Evolutionary conservation across 768 basidiomycete genomes (phyloP).

Genomic region (Neoboletus subvelutipes): DNA sequence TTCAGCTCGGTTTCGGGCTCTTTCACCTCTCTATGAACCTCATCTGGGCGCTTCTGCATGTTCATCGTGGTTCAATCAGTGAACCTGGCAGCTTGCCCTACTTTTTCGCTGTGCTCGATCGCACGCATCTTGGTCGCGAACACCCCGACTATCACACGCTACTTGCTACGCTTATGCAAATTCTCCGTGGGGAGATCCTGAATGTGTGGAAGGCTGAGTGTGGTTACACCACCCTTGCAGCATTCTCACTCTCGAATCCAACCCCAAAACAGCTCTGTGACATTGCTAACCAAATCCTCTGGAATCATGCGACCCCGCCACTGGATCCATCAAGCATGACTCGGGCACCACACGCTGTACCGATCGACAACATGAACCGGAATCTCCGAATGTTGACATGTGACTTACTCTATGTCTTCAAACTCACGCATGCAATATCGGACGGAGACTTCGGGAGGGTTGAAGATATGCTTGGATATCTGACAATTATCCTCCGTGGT

Average conservation of each 20-base stretch:
- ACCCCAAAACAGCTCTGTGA: not conserved
- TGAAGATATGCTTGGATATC: conserved; percentile 26
- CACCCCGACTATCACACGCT: conserved; percentile 39
- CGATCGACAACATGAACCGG: too few relatives aligned
- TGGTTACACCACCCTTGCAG: conserved; percentile 11
- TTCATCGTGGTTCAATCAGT: not conserved
- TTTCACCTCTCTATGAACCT: not conserved
- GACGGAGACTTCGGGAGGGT: conserved; percentile 35
- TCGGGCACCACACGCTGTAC: too few relatives aligned
- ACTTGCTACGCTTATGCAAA: conserved; percentile 22
- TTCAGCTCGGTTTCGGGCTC: not conserved
- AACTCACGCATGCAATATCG: conserved; percentile 28
- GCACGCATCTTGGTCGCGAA: conserved; percentile 21
- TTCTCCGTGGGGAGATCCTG: conserved; percentile 34
- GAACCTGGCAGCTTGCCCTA: too few relatives aligned
- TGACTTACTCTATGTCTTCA: conserved; percentile 21
- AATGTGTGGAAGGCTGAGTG: conserved; percentile 33
- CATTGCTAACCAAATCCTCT: not conserved
- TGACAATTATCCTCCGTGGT: conserved; percentile 20
- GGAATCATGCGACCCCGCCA: not conserved
- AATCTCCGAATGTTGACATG: too few relatives aligned
- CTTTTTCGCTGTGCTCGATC: too few relatives aligned
- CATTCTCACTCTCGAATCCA: conserved; percentile 26
- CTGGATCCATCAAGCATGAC: too few relatives aligned
- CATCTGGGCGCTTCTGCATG: not conserved